Conservation (phyloP, 257 asterid genomes). For the Gentiana macrophylla region DNA sequence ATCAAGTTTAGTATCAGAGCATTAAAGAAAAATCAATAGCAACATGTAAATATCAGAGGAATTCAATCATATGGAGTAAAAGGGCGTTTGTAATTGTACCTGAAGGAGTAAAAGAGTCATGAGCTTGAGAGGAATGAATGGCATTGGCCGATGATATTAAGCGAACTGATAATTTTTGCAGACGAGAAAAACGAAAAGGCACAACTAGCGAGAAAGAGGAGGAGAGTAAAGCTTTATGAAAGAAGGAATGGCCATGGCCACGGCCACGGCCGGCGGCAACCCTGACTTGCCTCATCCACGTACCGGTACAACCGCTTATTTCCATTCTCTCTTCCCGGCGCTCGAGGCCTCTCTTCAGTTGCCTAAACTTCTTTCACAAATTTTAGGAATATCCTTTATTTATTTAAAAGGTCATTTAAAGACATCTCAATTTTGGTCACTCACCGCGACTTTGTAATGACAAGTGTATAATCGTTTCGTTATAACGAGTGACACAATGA, state of each 20-base stretch:
- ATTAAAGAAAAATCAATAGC: not conserved
- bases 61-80: not conserved
- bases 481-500: no score
- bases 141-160: conserved; percentile 8
- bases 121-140: conserved; percentile 11
- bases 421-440: no score
- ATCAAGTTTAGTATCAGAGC: not conserved
- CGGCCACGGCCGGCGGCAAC: conserved; percentile 9
- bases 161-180: conserved; percentile 2
- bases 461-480: no score
- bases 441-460: no score
- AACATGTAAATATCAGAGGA: not conserved
- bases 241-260: conserved; percentile 11
- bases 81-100: not conserved
- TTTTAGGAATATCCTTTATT: no score
- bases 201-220: conserved; percentile 1
- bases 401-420: no score
- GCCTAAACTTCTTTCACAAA: no score
- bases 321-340: not conserved
- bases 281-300: conserved; percentile 18
- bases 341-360: no score
- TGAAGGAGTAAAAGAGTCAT: not conserved
- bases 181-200: conserved; percentile 1
- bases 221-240: conserved; percentile 6
- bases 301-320: conserved; percentile 1